These are phyloP conservation scores for Grigorovia humatica DNA, from an alignment of 805 yeast genomes.

Conservation along the genomic window DNA sequence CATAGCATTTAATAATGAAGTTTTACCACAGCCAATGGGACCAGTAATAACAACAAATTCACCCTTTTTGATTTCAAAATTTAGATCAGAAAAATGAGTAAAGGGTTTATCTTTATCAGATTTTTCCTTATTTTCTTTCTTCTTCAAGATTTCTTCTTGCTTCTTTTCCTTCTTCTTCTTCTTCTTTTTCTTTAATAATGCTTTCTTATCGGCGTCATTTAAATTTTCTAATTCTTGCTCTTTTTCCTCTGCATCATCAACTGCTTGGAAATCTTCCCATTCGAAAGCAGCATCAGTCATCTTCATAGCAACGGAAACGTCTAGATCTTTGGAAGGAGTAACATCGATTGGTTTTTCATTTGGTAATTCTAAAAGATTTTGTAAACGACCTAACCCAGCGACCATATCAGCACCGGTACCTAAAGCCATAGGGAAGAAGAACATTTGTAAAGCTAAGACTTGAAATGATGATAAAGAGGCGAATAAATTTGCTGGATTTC, in stretches of 20 bases:
- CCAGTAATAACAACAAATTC: constrained; percentile 59
- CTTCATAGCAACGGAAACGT: constrained; percentile 35
- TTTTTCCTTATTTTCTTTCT: neutral
- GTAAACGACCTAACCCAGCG: constrained; percentile 50
- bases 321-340: constrained; percentile 12
- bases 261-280: constrained; percentile 50
- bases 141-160: neutral
- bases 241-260: constrained; percentile 17
- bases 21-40: constrained; percentile 72
- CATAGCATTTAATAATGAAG: constrained; percentile 60
- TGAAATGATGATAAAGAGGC: constrained; percentile 62
- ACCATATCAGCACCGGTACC: constrained; percentile 60
- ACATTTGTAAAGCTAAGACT: constrained; percentile 48
- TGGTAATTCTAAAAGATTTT: constrained; percentile 40
- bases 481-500: constrained; percentile 53
- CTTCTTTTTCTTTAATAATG: constrained; percentile 1
- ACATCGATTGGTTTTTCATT: constrained; percentile 24
- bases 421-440: constrained; percentile 62
- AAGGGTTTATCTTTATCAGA: constrained; percentile 9
- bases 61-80: constrained; percentile 45
- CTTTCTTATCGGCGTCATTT: constrained; percentile 6
- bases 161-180: neutral
- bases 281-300: constrained; percentile 47
- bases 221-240: constrained; percentile 20
- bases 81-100: constrained; percentile 40